Base-by-base conservation (phyloP, 2,329 filamentous ascomycete genomes). In the Ilyonectria robusta region DNA sequence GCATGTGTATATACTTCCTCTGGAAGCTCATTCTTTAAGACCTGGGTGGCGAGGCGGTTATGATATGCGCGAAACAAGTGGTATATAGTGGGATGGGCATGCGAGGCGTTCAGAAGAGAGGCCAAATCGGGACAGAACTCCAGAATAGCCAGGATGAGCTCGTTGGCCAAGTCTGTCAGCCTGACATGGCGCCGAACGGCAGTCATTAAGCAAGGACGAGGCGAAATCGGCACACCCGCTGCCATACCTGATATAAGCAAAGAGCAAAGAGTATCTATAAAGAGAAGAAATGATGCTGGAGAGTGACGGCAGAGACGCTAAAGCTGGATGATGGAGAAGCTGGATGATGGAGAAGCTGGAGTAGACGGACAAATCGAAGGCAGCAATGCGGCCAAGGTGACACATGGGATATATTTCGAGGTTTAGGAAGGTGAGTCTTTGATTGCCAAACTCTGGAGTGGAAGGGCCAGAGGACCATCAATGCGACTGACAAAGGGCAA, bases 121-220 rank as follows among this genome's bases (percentile, higher is more conserved):
- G 9, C 11, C 29, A 59, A 4, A 19, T 63, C 59, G 2, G 65
- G 54, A 11, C 19, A 54, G 11, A 13, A 37, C 23, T 59, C 65
- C 8, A 67, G 31, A n/a, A 63, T 56, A 10, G 10, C 15, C 37
- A 67, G 33, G 21, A 55, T 47, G n/a, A 67, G n/a, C 26, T 67
- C 65, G 23, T 10, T 35, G 11, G 65, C 37, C 4, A 67, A 13
- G 48, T 26, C 48, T 4, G 54, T 50, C 10, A 67, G 15, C 9
- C 47, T 50, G 50, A 37, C 10, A n/a, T n/a, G 13, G 10, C 5
- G 17, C 6, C 21, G 29, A 11, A 21, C 29, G 31, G 50, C 7
- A 3, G 47, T 15, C 26, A 31, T 50, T 26, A 26, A 13, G 9
- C 23, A n/a, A n/a, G 10, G 8, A 17, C 17, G 9, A 50, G 9